Evolutionary conservation across 495 filamentous ascomycete genomes (phyloP), one percentile per base, ranked within the genome.

Genomic region (Aspergillus kassunensis): DNA sequence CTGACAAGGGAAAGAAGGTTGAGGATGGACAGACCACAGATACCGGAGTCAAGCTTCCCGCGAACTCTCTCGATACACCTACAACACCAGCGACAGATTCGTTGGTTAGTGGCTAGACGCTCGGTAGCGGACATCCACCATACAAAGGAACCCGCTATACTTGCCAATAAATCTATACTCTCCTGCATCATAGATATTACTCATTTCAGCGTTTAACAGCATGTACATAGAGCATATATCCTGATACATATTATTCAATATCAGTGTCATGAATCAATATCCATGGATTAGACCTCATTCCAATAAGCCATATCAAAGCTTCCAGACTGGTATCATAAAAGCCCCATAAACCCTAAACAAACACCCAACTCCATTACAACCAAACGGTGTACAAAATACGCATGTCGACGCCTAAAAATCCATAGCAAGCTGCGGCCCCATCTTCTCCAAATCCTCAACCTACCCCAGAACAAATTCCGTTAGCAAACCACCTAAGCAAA

Each of bases 391-490:
- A 37, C 8, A 20, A 37, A 11, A 29, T 33, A 6, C 21, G 33
- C 29, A 6, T 18, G 20, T 20, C n/a, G 20, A 52, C 8, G n/a
- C 13, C 24, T 58, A 87, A 53, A 98, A 89, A 72, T 98, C 93
- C 72, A 98, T 74, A 62, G 95, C 64, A 65, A 98, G 69, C 72
- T 96, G 90, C 48, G 90, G 90, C 31, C 88, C 87, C 60, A 95
- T 71, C 68, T 90, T 95, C 73, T 98, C 95, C 50, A 98, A 71
- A 75, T 97, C 75, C 48, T 80, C 78, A 10, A 79, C 75, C 76
- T 80, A 57, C 20, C 6, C 23, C 41, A 20, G 25, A 27, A 2
- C 16, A 23, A 8, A 47, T 23, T 19, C 51, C 52, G 42, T 58
- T 45, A 60, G 30, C n/a, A 23, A 46, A 52, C 11, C 13, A 27